Evolutionary conservation across 805 yeast species (phyloP), one percentile per base, ranked within the genome.

Genomic region (Metschnikowia peoriensis): DNA sequence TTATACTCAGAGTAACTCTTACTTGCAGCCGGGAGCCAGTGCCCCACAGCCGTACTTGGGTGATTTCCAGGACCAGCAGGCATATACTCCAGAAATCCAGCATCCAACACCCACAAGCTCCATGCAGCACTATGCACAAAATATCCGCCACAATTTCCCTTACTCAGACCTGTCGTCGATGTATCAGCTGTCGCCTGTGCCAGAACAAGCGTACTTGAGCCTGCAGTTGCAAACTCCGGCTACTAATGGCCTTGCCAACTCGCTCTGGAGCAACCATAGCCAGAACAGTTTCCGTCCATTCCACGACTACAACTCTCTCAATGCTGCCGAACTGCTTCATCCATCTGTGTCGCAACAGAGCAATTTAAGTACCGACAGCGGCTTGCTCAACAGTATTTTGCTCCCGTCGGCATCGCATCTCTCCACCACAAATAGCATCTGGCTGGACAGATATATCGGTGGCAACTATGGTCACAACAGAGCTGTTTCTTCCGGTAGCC

Each of bases 361-460:
- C 37, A 51, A 34, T 29, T 41, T 55, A 39, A 44, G 41, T 38
- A 41, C 34, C 45, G 55, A 54, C n/a, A 41, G 40, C 29, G 50
- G 48, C 6, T 49, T 57, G 44, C 47, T 56, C 42, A 49, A 43
- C 47, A 49, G 50, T 29, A 39, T 57, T 22, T 39, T 51, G 35
- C 54, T 59, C 28, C 48, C 61, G 7, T 45, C 50, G 6, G 41
- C 51, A 27, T 35, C 54, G 5, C 52, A 49, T n/a, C 32, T 38
- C 27, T 44, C 48, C 29, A 28, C 45, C 41, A 41, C 56, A 8
- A 52, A 51, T 41, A 57, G 50, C 22, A 59, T 59, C 32, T 59
- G 62, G 62, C 62, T 59, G 62, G 60, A 53, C 39, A 46, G 51
- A 11, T 54, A 52, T 8, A 39, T 49, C 43, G 47, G 50, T 10